Conservation (phyloP, 1,284 basidiomycete genomes). For the Ustilago loliicola region DNA sequence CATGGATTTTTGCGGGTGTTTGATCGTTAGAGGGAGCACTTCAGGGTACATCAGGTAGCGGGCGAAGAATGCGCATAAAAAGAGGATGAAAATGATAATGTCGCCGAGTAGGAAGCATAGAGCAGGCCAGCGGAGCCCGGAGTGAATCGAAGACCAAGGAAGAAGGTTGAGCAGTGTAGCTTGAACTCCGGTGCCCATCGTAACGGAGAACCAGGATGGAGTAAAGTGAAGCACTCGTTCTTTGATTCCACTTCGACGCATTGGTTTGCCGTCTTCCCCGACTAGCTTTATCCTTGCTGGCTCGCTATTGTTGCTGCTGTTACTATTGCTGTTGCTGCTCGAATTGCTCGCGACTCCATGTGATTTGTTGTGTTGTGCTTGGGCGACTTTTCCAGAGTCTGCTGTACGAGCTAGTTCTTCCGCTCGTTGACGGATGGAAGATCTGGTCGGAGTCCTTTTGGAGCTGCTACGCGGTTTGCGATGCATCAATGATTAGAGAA, state of each 20-base stretch:
- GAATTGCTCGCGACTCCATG: background rate
- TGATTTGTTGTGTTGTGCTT: constrained; percentile 5
- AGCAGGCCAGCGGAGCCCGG: constrained; percentile 40
- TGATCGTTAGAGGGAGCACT: constrained; percentile 60
- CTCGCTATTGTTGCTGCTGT: constrained; percentile 17
- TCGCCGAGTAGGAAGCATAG: constrained; percentile 45
- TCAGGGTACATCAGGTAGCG: constrained; percentile 60
- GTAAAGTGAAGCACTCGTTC: constrained; percentile 58
- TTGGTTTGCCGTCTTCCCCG: constrained; percentile 47
- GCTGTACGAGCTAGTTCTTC: constrained; percentile 37
- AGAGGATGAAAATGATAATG: constrained; percentile 55
- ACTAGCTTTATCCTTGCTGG: constrained; percentile 40
- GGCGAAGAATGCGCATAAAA: constrained; percentile 49
- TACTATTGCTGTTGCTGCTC: constrained; percentile 1
- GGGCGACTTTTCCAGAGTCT: constrained; percentile 41
- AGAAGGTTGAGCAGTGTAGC: constrained; percentile 55
- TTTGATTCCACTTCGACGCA: constrained; percentile 42
- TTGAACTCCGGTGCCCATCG: constrained; percentile 61
- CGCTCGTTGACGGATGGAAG: constrained; percentile 30
- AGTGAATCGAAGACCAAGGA: constrained; percentile 47
- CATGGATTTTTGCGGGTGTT: constrained; percentile 61
- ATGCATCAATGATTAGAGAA: constrained; percentile 6
- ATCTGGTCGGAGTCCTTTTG: background rate
- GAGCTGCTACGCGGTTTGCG: constrained; percentile 14
- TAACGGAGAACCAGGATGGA: constrained; percentile 61